Evolutionary conservation across 768 basidiomycete species (phyloP), one percentile per base, ranked within the genome.

Genomic region (Rhodosporidiobolus sp.): DNA sequence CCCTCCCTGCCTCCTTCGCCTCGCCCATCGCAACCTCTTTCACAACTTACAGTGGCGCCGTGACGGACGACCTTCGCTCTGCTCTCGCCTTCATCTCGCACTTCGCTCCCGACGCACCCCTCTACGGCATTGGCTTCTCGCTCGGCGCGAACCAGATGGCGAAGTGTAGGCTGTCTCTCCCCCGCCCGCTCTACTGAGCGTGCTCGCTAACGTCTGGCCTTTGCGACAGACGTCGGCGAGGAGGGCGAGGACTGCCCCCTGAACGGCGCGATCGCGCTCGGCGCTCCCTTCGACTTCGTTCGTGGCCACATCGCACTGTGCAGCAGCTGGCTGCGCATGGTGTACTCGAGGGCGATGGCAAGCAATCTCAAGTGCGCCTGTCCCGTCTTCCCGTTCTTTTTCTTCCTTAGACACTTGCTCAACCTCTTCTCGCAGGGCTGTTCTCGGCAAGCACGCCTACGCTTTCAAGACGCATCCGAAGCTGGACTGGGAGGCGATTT

Each of bases 91-190:
- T 90, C 82, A 86, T 97, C 65, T 84, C 88, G 4, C 81, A 86
- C 59, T 79, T 81, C 71, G 94, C 88, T 77, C 94, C 95, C 4
- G 82, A 85, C 17, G 92, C 95, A 0, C 90, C 89, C 7, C 83
- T 97, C 49, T 81, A 95, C 26, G 95, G 91, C 22, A 81, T 96
- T 17, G 92, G 94, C 12, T 98, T 95, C 83, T 96, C 93, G 8
- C 86, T 99, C 49, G 96, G 95, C 54, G 90, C 94, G 54, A 92
- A 91, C 79, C 90, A 97, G 48, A 82, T 98, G 76, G 90, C 92
- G 46, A 86, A 91, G 73, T 96, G 96, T 80, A 88, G 90, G 22
- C 83, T 83, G n/a, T n/a, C n/a, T n/a, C n/a, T n/a, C n/a, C n/a
- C n/a, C n/a, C n/a, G n/a, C n/a, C n/a, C n/a, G n/a, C n/a, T n/a